Conservation (phyloP, 2,329 filamentous ascomycete genomes). For the Rhinocladiella mackenziei region DNA sequence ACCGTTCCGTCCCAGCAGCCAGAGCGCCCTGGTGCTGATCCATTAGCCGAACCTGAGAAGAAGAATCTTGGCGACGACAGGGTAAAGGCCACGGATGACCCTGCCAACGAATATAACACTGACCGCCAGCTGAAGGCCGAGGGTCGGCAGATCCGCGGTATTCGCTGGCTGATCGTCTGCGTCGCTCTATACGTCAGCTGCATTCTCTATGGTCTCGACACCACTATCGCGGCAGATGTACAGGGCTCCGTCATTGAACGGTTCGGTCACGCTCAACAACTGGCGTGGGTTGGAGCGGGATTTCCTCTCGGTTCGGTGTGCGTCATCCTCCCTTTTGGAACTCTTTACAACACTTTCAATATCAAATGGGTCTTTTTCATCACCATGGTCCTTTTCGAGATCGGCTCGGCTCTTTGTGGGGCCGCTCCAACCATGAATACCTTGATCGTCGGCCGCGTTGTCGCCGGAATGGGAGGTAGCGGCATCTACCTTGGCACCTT, state of each 20-base stretch:
- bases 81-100: too few relatives aligned
- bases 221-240: too few relatives aligned
- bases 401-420: constrained; percentile 30
- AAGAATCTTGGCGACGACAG: too few relatives aligned
- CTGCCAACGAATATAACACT: too few relatives aligned
- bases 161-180: too few relatives aligned
- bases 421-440: constrained; percentile 23
- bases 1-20: too few relatives aligned
- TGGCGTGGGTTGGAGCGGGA: neutral
- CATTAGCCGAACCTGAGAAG: too few relatives aligned
- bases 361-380: constrained; percentile 28
- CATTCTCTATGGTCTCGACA: neutral
- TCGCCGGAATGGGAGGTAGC: constrained; percentile 30
- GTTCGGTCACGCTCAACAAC: neutral
- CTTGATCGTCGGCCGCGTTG: constrained; percentile 31
- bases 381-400: constrained; percentile 26
- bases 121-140: too few relatives aligned
- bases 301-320: neutral
- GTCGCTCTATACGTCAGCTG: too few relatives aligned
- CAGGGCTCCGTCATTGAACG: neutral
- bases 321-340: constrained; percentile 19
- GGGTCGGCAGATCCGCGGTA: too few relatives aligned
- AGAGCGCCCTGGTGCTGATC: too few relatives aligned
- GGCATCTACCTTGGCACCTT: constrained; percentile 53
- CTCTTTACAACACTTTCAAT: constrained; percentile 28